These are phyloP conservation scores for Bocquillonia castaneifolia DNA, from an alignment of 441 rosid species.

Conservation along the genomic window DNA sequence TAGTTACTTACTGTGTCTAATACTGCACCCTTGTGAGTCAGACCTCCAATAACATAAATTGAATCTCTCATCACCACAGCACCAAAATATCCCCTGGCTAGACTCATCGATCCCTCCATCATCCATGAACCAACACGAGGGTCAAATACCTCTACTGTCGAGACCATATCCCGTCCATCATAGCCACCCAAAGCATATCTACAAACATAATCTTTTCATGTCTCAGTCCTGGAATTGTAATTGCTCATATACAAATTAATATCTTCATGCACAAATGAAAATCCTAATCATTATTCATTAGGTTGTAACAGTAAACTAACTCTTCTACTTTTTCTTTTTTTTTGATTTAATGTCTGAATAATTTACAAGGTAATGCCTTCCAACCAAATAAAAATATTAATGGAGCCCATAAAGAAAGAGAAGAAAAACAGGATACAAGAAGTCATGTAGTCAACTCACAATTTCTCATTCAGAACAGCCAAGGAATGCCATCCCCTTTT, in stretches of 20 bases:
- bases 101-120: constrained; percentile 28
- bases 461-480: constrained; percentile 29
- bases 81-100: constrained; percentile 33
- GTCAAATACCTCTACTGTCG: constrained; percentile 36
- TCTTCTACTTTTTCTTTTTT: neutral
- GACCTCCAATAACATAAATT: constrained; percentile 36
- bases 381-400: neutral
- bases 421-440: neutral
- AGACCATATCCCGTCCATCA: constrained; percentile 33
- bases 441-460: constrained; percentile 26
- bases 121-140: constrained; percentile 38
- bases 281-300: neutral
- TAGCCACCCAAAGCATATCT: constrained; percentile 45
- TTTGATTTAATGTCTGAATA: neutral
- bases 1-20: constrained; percentile 28
- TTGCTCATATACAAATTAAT: neutral
- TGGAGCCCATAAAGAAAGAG: neutral
- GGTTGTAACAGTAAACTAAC: neutral
- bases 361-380: neutral
- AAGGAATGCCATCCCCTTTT: constrained; percentile 36
- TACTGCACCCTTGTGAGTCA: constrained; percentile 14
- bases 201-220: constrained; percentile 8
- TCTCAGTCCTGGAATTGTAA: neutral
- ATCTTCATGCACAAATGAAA: neutral
- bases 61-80: constrained; percentile 26